phyloP scores from a whole-genome alignment of 2,329 filamentous ascomycete species.

The Microcyclospora tardicrescens region DNA sequence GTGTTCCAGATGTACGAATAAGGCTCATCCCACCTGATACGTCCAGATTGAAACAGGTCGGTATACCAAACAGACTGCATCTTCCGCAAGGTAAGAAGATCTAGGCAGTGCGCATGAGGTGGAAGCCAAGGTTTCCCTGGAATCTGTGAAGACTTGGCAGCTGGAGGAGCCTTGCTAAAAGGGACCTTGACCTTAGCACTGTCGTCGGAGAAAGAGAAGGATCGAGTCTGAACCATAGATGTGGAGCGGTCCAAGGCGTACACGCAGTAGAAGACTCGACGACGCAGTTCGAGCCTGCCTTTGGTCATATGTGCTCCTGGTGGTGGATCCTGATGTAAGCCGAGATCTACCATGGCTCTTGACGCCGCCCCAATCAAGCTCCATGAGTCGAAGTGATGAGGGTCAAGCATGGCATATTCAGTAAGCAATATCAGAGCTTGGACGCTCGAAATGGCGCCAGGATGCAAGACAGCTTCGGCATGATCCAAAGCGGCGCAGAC shows the following conservation, averaged over 20 bases:
- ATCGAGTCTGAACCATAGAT: constrained; percentile 73
- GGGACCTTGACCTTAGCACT: constrained; percentile 73
- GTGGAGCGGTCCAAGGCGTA: constrained; percentile 84
- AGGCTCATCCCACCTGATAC: constrained; percentile 53
- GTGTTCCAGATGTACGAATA: constrained; percentile 62
- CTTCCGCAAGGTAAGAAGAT: constrained; percentile 71
- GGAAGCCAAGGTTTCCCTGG: constrained; percentile 32
- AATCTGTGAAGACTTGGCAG: constrained; percentile 11
- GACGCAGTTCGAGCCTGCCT: constrained; percentile 59
- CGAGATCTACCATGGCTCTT: constrained; percentile 75
- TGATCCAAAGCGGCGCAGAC: constrained; percentile 57
- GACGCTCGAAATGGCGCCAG: constrained; percentile 72
- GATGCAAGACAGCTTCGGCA: constrained; percentile 70
- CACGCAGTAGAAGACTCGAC: constrained; percentile 79
- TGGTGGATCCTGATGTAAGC: constrained; percentile 83
- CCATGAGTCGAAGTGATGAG: constrained; percentile 86
- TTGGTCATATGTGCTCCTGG: constrained; percentile 55
- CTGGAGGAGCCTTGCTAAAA: constrained; percentile 25
- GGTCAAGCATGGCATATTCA: constrained; percentile 81
- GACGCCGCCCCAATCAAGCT: constrained; percentile 84
- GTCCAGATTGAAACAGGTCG: constrained; percentile 67
- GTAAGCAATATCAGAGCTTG: constrained; percentile 78
- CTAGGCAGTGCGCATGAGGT: constrained; percentile 55
- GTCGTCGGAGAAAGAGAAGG: constrained; percentile 90
- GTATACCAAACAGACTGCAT: constrained; percentile 86